Evolutionary conservation across 352 stramenopile species (phyloP), one percentile per base, ranked within the genome.

Genomic region (Detonula confervacea): DNA sequence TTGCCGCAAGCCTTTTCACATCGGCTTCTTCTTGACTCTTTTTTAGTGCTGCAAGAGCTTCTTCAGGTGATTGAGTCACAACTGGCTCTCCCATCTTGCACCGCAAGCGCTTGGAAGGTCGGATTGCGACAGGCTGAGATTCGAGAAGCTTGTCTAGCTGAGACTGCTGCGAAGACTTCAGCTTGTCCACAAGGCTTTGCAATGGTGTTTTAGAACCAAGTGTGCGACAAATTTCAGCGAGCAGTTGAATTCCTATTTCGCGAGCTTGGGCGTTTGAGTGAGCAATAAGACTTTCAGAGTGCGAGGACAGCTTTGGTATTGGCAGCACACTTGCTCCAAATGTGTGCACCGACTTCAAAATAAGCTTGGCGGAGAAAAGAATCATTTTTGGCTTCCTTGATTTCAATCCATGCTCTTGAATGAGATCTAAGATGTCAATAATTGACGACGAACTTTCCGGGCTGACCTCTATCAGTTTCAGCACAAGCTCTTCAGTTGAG

Each of bases 351-450:
- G 80, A 80, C 30, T 90, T 77, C 24, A 92, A 73, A 71, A 94
- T 76, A 12, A 94, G 56, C 14, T 77, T 77, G 22, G 82, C 56
- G 46, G 86, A 85, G 37, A 82, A 84, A 5, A 86, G 54, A 24
- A 93, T 80, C 62, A 93, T 68, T 68, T 95, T 95, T 9, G 87
- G 90, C 61, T 95, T 94, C 16, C 72, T 78, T 22, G 90, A 90
- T 29, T 78, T 86, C 9, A 94, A 61, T 6, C 90, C 90, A 77
- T 93, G 47, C 18, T 82, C 44, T 33, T 91, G 65, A 29, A 95
- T 61, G 35, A 90, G 68, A 16, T 85, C 73, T 42, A 88, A 81
- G n/a, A 91, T 77, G n/a, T 63, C 66, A 55, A 90, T 62, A 52
- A 92, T 63, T 35, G 86, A 90, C 9, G 62, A 68, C n/a, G 84